Conservation (phyloP, 345 rosid genomes). For the Microcos paniculata region DNA sequence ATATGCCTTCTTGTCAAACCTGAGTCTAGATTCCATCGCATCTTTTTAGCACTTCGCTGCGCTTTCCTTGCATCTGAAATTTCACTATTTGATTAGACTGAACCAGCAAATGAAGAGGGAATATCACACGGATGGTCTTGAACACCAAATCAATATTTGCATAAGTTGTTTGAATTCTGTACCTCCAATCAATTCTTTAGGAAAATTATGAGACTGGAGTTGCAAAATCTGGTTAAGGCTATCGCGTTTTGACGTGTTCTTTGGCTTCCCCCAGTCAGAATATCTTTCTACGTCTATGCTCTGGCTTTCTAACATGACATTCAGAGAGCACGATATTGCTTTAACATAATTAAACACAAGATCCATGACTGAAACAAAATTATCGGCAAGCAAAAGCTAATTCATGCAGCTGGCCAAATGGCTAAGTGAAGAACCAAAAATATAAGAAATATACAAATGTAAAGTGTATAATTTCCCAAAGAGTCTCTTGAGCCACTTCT, state of each 20-base stretch:
- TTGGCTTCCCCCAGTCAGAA: slow-evolving; percentile 46
- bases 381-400: neutral
- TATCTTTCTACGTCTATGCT: slow-evolving; percentile 50
- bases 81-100: neutral
- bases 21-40: slow-evolving; percentile 15
- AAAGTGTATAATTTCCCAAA: too few relatives aligned
- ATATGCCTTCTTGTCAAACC: neutral
- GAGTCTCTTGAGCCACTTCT: too few relatives aligned
- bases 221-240: slow-evolving; percentile 42
- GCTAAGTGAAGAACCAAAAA: neutral
- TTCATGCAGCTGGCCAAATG: neutral
- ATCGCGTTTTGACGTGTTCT: slow-evolving; percentile 28
- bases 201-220: slow-evolving; percentile 42
- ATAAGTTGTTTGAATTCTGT: slow-evolving; percentile 2
- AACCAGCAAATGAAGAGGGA: neutral
- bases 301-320: slow-evolving; percentile 29
- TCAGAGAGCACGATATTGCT: slow-evolving; percentile 1
- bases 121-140: neutral
- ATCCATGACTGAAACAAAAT: neutral
- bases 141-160: neutral
- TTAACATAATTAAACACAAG: neutral
- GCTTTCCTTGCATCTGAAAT: slow-evolving; percentile 2
- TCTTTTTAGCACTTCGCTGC: slow-evolving; percentile 8
- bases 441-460: too few relatives aligned
- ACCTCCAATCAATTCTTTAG: slow-evolving; percentile 55